These are phyloP conservation scores for maize (Zea mays) DNA, from an alignment of 176 grass and related monocot species.

Conservation along the genomic window Zm-B73-REFERENCE-NAM-5.0 NC_050097.1:212678001-212678500, in stretches of 20 bases:
- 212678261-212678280: conserved; percentile 41
- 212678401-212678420: conserved; percentile 67
- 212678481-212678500: neutral
- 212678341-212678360: conserved; percentile 28
- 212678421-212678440: conserved; percentile 43
- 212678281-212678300: neutral
- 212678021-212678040: no score
- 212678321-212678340: conserved; percentile 13
- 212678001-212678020: no score
- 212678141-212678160: conserved; percentile 96
- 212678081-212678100: conserved; percentile 89
- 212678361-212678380: neutral
- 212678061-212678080: no score
- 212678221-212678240: conserved; percentile 27
- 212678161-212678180: conserved; percentile 94
- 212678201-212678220: conserved; percentile 40
- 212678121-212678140: conserved; percentile 87
- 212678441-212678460: conserved; percentile 27
- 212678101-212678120: conserved; percentile 99
- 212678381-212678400: conserved; percentile 72
- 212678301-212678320: neutral
- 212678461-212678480: conserved; percentile 43
- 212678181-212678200: conserved; percentile 93
- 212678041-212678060: no score
- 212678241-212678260: conserved; percentile 17